Evolutionary conservation across 306 rosid species (phyloP), one percentile per base, ranked within the genome.

Genomic region (Cucumis cinereus): DNA sequence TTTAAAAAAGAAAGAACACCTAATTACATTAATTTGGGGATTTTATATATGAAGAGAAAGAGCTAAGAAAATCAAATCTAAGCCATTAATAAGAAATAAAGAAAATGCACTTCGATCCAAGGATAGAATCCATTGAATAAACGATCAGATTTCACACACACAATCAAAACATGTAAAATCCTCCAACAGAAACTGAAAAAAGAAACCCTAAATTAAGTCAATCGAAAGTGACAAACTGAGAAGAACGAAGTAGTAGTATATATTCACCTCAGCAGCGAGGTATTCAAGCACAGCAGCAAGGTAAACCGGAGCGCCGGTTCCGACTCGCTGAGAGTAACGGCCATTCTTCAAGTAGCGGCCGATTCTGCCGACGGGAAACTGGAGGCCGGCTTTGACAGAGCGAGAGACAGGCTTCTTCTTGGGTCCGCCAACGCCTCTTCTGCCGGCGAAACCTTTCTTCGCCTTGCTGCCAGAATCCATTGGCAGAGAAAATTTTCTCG

Each of bases 261-360:
- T 45, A 60, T 52, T 23, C 69, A 84, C 87, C 85, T 84, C 88
- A 40, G 86, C 88, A 57, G 84, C 86, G 26, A 85, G 80, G 23
- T 83, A 86, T 83, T 82, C 83, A 11, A 86, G 89, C 54, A 81
- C 83, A 16, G 86, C 88, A 14, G 87, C 87, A 22, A 86, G 82
- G 79, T 86, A 83, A 62, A 86, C 83, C 12, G 87, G 85, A 79
- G 89, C 89, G 50, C 89, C 87, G 13, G 82, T 79, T 60, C 89
- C 87, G 33, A 86, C 82, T 1, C 89, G 80, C 52, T 74, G 64
- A 61, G 89, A 36, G 49, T 86, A 86, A 8, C 87, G 85, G 10
- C 89, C 87, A 8, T 81, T 79, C 82, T 86, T 86, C 82, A 86
- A 74, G 75, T 83, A 86, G 38, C 89, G 71, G 3, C 84, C 87